These are phyloP conservation scores for Endocarpon pusillum DNA, from an alignment of 495 filamentous ascomycete genomes.

Conservation along the genomic window DNA sequence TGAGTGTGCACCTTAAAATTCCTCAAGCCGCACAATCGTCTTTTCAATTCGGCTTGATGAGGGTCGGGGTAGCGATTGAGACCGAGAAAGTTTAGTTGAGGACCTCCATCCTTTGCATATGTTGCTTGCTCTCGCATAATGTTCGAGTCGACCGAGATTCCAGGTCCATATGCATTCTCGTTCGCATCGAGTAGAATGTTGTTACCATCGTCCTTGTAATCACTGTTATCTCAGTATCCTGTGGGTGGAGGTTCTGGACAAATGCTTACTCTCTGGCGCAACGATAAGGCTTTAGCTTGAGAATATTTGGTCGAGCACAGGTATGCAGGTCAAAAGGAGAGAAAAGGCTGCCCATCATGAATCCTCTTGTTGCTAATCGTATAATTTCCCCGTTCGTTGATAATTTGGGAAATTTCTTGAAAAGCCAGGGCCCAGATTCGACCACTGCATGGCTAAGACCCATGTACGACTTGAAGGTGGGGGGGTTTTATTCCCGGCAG, in stretches of 20 bases:
- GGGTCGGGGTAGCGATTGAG: constrained; percentile 95
- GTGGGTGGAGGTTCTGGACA: constrained; percentile 5
- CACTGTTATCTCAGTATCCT: constrained; percentile 38
- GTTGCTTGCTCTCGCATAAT: constrained; percentile 25
- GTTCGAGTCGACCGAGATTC: constrained; percentile 31
- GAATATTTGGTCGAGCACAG: constrained; percentile 71
- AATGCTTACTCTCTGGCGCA: constrained; percentile 56
- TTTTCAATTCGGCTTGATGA: constrained; percentile 75
- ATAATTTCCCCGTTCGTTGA: too few relatives aligned
- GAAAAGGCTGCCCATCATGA: too few relatives aligned
- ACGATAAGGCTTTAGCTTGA: constrained; percentile 67
- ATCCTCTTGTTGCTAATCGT: too few relatives aligned
- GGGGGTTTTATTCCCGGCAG: too few relatives aligned
- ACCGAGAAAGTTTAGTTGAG: constrained; percentile 49
- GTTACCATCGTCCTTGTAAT: constrained; percentile 97
- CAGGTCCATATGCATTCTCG: constrained; percentile 88
- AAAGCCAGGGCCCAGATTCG: too few relatives aligned
- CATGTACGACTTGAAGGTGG: too few relatives aligned
- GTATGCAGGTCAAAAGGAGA: constrained; percentile 57
- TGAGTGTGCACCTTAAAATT: constrained; percentile 69
- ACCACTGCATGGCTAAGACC: too few relatives aligned
- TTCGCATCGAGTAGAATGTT: constrained; percentile 96
- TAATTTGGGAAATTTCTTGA: too few relatives aligned
- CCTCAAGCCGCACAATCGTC: constrained; percentile 69
- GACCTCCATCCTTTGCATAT: constrained; percentile 18